phyloP scores from a whole-genome alignment of 2,329 filamentous ascomycete genomes.

The Colletotrichum shisoi region DNA sequence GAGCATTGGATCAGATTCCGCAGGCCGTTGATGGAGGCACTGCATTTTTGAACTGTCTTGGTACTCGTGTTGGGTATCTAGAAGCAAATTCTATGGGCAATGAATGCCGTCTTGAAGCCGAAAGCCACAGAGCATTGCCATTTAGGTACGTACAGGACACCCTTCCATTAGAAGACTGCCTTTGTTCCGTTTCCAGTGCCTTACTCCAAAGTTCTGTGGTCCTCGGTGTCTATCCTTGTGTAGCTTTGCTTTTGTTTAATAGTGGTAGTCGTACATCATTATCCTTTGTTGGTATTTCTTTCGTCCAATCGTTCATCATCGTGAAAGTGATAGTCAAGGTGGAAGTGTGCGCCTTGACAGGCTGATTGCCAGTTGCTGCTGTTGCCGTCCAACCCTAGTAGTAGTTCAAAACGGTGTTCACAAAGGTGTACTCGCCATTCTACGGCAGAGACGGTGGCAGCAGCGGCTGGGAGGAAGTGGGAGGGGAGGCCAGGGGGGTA shows the following conservation, averaged over 20 bases:
- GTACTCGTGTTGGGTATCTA: slow-evolving; percentile 31
- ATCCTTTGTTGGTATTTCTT: slow-evolving; percentile 21
- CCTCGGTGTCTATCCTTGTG: slow-evolving; percentile 8
- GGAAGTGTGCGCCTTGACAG: not conserved
- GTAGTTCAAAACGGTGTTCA: not conserved
- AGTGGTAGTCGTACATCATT: slow-evolving; percentile 31
- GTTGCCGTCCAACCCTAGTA: not conserved
- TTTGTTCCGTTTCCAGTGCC: slow-evolving; percentile 3
- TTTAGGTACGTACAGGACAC: slow-evolving; percentile 19
- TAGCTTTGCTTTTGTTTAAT: not conserved
- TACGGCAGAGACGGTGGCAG: slow-evolving; percentile 18
- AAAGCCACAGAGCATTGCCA: not conserved
- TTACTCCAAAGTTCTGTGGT: slow-evolving; percentile 11
- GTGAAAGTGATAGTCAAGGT: not conserved
- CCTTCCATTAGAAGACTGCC: slow-evolving; percentile 4
- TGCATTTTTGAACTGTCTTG: not conserved
- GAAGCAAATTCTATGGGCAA: slow-evolving; percentile 9
- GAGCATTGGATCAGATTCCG: not conserved
- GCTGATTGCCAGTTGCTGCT: not conserved
- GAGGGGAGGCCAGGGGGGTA: slow-evolving; percentile 2
- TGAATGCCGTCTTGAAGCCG: not conserved
- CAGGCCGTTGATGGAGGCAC: not conserved
- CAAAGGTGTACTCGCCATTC: not conserved
- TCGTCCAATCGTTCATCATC: slow-evolving; percentile 20
- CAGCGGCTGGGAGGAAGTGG: not conserved